Percentiles rank a stretch among this genome's conserved stretches.
Conservation (phyloP, 1,284 basidiomycete genomes). For the Pseudozyma pruni region DNA sequence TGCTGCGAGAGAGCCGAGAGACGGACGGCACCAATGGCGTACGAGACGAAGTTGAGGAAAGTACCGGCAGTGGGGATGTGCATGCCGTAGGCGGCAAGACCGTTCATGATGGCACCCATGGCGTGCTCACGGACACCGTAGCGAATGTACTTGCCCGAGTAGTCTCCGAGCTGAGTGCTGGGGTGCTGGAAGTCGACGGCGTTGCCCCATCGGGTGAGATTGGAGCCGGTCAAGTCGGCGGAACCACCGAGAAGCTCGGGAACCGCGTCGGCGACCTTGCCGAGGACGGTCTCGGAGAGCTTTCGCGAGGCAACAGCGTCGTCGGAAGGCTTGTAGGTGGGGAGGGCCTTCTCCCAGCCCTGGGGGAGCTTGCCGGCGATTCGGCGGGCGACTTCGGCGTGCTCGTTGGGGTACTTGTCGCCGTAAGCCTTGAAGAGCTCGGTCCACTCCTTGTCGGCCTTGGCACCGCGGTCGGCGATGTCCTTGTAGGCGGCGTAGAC, state of each 20-base stretch:
- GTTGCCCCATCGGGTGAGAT: slow-evolving; percentile 83
- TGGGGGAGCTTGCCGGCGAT: slow-evolving; percentile 83
- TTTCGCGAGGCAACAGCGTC: slow-evolving; percentile 89
- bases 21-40: slow-evolving; percentile 89
- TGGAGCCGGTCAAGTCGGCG: slow-evolving; percentile 91
- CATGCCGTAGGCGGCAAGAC: slow-evolving; percentile 84
- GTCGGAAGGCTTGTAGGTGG: slow-evolving; percentile 83
- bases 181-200: slow-evolving; percentile 91
- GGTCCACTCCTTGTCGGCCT: slow-evolving; percentile 81
- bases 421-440: slow-evolving; percentile 78
- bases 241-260: slow-evolving; percentile 85
- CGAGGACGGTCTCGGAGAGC: slow-evolving; percentile 88
- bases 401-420: slow-evolving; percentile 82
- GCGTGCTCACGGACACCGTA: slow-evolving; percentile 97
- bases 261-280: slow-evolving; percentile 77
- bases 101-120: slow-evolving; percentile 95
- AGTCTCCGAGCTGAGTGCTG: slow-evolving; percentile 80
- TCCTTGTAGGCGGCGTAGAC: slow-evolving; percentile 78
- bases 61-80: slow-evolving; percentile 76
- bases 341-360: slow-evolving; percentile 86
- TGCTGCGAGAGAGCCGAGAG: slow-evolving; percentile 88
- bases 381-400: slow-evolving; percentile 85
- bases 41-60: slow-evolving; percentile 87
- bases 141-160: slow-evolving; percentile 88
- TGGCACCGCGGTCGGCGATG: slow-evolving; percentile 78